Conservation (phyloP, 805 yeast genomes). For the Candida ulmi region DNA sequence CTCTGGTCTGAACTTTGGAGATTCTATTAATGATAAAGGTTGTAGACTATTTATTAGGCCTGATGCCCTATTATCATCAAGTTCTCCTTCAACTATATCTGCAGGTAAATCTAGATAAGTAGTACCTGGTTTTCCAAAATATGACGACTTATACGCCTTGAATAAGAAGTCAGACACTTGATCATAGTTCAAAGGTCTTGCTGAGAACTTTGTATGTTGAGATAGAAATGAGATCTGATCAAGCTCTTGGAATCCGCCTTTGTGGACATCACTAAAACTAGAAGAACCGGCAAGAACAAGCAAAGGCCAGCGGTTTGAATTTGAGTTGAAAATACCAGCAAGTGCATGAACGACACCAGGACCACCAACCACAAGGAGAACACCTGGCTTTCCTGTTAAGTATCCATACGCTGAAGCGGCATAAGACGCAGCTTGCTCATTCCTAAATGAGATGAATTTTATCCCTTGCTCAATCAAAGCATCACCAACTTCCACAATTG, state of each 20-base stretch:
- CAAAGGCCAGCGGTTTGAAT: constrained; percentile 59
- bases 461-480: constrained; percentile 49
- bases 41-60: constrained; percentile 2
- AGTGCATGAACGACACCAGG: constrained; percentile 67
- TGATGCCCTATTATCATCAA: neutral
- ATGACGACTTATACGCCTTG: constrained; percentile 40
- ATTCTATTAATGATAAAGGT: constrained; percentile 2
- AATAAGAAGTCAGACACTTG: constrained; percentile 35
- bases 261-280: constrained; percentile 39
- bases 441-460: constrained; percentile 54
- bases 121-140: constrained; percentile 53
- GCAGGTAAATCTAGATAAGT: constrained; percentile 65
- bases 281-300: constrained; percentile 61
- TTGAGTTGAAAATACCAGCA: constrained; percentile 62
- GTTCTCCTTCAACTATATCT: constrained; percentile 35
- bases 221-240: constrained; percentile 52
- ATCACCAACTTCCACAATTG: constrained; percentile 67
- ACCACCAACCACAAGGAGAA: constrained; percentile 67
- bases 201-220: constrained; percentile 47
- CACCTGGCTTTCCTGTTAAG: constrained; percentile 60
- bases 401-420: constrained; percentile 73
- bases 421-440: constrained; percentile 71
- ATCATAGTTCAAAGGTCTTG: constrained; percentile 30
- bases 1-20: constrained; percentile 33
- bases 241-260: constrained; percentile 69